phyloP scores from a whole-genome alignment of 768 basidiomycete species.

The Podaxis mareebaensis region DNA sequence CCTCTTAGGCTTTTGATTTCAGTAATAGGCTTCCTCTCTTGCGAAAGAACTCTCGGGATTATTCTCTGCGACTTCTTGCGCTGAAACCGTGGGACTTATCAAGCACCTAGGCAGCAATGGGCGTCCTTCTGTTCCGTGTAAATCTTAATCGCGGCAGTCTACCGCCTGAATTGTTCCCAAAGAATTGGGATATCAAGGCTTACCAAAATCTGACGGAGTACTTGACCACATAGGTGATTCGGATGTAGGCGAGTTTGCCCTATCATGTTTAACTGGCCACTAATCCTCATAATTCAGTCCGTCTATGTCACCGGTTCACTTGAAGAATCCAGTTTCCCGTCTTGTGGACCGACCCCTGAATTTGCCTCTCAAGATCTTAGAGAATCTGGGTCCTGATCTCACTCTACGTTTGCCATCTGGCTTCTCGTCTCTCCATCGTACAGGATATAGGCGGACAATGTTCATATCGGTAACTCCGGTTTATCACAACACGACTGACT shows the following conservation, averaged over 20 bases:
- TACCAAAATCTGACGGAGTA: not conserved
- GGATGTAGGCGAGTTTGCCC: not conserved
- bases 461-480: slow-evolving; percentile 8
- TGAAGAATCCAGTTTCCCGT: slow-evolving; percentile 8
- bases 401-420: slow-evolving; percentile 4
- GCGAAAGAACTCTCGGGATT: slow-evolving; percentile 18
- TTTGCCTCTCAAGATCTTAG: slow-evolving; percentile 15
- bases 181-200: not conserved
- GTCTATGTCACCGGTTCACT: not conserved
- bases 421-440: not conserved
- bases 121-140: not conserved
- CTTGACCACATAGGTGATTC: not conserved
- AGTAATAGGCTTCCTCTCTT: not conserved
- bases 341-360: slow-evolving; percentile 8
- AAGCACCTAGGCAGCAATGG: slow-evolving; percentile 1
- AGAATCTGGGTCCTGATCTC: slow-evolving; percentile 2
- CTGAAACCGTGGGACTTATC: slow-evolving; percentile 34
- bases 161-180: not conserved
- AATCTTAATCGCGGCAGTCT: slow-evolving; percentile 2
- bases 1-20: not conserved
- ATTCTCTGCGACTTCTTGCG: slow-evolving; percentile 29
- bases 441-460: slow-evolving; percentile 1
- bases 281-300: not conserved
- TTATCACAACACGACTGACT: not conserved
- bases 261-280: not conserved